Conservation (phyloP, 768 basidiomycete species). For the Phallus indusiatus region DNA sequence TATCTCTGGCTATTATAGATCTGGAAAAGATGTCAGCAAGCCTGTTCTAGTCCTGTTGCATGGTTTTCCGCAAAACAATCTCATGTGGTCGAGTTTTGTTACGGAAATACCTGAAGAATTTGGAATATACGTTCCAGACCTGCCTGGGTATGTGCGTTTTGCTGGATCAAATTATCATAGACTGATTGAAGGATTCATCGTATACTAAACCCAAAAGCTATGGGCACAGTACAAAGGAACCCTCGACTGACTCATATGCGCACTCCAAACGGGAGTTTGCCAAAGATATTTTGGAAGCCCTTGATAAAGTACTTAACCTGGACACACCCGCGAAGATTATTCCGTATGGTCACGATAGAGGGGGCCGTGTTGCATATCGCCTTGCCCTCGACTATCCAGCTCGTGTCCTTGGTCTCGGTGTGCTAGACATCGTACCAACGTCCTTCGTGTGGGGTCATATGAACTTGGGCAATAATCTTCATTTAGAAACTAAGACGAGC, state of each 20-base stretch:
- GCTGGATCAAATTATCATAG: too few species aligned
- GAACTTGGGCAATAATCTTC: slow-evolving; percentile 9
- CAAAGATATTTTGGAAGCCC: slow-evolving; percentile 12
- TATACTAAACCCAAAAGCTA: slow-evolving; percentile 2
- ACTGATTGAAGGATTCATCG: neutral
- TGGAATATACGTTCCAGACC: slow-evolving; percentile 13
- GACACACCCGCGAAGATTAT: slow-evolving; percentile 9
- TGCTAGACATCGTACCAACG: slow-evolving; percentile 15
- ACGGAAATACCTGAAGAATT: slow-evolving; percentile 4
- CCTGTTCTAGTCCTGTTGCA: slow-evolving; percentile 15
- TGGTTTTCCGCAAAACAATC: slow-evolving; percentile 16
- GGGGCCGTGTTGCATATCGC: slow-evolving; percentile 13
- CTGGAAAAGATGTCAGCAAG: neutral
- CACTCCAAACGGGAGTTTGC: slow-evolving; percentile 14
- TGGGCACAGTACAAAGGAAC: slow-evolving; percentile 11
- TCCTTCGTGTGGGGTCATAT: slow-evolving; percentile 13
- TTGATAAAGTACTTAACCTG: slow-evolving; percentile 4
- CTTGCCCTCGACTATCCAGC: slow-evolving; percentile 13
- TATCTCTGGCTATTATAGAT: slow-evolving; percentile 7
- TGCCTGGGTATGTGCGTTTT: slow-evolving; percentile 13
- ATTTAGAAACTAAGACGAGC: slow-evolving; percentile 11
- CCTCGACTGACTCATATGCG: slow-evolving; percentile 7
- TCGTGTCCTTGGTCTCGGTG: slow-evolving; percentile 11
- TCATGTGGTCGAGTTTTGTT: slow-evolving; percentile 13
- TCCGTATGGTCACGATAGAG: slow-evolving; percentile 15